Evolutionary conservation across 495 filamentous ascomycete genomes (phyloP), one percentile per base, ranked within the genome.

Genomic region (Penicillium macrosclerotiorum): DNA sequence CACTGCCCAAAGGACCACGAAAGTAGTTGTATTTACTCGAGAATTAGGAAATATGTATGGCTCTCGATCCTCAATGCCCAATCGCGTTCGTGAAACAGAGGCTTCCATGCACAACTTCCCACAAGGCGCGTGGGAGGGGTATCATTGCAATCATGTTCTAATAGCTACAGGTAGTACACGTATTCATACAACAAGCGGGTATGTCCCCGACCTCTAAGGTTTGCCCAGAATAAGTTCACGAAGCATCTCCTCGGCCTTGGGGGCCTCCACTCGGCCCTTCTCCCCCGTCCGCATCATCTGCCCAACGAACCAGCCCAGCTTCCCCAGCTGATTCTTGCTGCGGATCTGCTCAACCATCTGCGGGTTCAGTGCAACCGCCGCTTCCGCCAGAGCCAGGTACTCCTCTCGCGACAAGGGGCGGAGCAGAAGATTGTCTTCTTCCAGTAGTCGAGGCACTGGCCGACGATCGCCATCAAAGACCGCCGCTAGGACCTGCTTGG

Each of bases 301-400:
- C 13, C 93, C 93, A 4, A 98, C 84, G 50, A 97, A 82, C 65
- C 84, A 96, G 56, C 84, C 85, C 22, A 94, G 64, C 66, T 96
- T 95, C 3, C 86, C 85, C 37, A 81, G 74, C 42, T 85, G 80
- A 23, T 80, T 79, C 53, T 84, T 79, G 22, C 63, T 63, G 37
- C 78, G 62, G 49, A 95, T 88, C 55, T 89, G 81, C 53, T 74
- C 69, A 33, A 93, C 72, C 51, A 90, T 78, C 41, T 82, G 58
- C 8, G 64, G 62, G 50, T 82, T 85, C 39, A 78, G 54, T 5
- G 56, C 49, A 19, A 79, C 67, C 9, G 69, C 61, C 1, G 60
- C 50, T 36, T 71, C 51, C 0, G 75, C 75, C 39, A 79, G 58
- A 0, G 54, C 55, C 8, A 72, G 33, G 49, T 79, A 78, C 32